Base-by-base conservation (phyloP, 331 rosid genomes). In the Quercus tomentella region DNA sequence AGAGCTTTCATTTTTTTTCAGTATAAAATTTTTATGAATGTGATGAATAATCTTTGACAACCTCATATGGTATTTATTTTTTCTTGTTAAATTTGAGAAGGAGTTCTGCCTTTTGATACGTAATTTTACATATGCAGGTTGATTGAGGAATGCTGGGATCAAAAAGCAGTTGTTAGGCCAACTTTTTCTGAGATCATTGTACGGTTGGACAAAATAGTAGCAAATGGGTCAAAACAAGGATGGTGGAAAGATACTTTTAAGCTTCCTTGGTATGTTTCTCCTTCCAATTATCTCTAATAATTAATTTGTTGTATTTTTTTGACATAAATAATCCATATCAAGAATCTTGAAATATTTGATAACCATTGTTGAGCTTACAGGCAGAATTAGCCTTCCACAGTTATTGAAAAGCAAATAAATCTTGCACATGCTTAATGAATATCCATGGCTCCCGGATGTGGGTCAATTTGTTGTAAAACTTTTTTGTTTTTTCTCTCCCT, bases 221-320 rank as follows among this genome's bases (percentile, higher is more conserved):
- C 90, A 68, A 89, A 85, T 85, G 87, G 97, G 94, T 84, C 99
- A 51, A 96, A 93, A 80, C 99, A 93, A 83, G 99, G 97, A 70
- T 87, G 97, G 97, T 93, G 98, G 99, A 96, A 96, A 85, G 99
- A 93, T 83, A 88, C 99, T 15, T 96, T 96, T 81, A 96, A 90
- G 84, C 97, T 96, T 86, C 99, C 95, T 25, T 96, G 99, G 99
- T 96, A 91, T 70, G 89, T 77, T 69, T 83, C 83, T 78, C 80
- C 25, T 76, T 25, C 58, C 60, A 17, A 68, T 69, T 72, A 65
- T 66, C 35, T 66, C 68, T 74, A 69, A 33, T 20, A 21, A 25
- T 1, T 61, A 4, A 49, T 25, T 25, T 61, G 26, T 35, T 67
- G 52, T 65, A 31, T 31, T 30, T 65, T 20, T 17, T 65, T 65